These are phyloP conservation scores for Porphyrellus cyaneotinctus DNA, from an alignment of 768 basidiomycete species.

Conservation along the genomic window DNA sequence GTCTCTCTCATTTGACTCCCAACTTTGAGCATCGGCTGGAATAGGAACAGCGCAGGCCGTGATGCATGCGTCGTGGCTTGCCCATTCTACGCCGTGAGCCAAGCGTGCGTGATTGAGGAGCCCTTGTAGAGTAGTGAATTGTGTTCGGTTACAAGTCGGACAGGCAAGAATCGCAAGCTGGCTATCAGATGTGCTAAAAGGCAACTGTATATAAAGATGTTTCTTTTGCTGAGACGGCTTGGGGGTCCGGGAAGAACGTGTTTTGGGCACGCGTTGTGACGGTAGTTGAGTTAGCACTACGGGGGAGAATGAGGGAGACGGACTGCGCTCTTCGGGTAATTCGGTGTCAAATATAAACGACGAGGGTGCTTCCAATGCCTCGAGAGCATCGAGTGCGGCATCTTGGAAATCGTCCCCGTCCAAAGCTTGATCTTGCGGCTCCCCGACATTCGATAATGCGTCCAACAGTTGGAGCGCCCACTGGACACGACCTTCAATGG, in stretches of 20 bases:
- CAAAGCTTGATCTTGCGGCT: slow-evolving; percentile 12
- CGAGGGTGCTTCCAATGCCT: slow-evolving; percentile 38
- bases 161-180: slow-evolving; percentile 37
- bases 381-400: slow-evolving; percentile 41
- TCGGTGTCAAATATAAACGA: slow-evolving; percentile 33
- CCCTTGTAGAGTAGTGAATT: slow-evolving; percentile 50
- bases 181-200: slow-evolving; percentile 25
- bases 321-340: slow-evolving; percentile 20
- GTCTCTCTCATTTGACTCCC: slow-evolving; percentile 37
- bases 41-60: slow-evolving; percentile 40
- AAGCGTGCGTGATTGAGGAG: slow-evolving; percentile 51
- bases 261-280: slow-evolving; percentile 21
- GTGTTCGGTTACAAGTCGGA: slow-evolving; percentile 41
- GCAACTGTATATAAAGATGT: slow-evolving; percentile 38
- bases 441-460: slow-evolving; percentile 23
- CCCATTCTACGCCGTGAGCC: slow-evolving; percentile 44
- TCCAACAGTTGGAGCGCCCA: slow-evolving; percentile 44
- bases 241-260: slow-evolving; percentile 26
- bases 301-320: slow-evolving; percentile 22
- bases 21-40: slow-evolving; percentile 28
- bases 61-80: slow-evolving; percentile 51
- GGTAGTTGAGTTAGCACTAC: slow-evolving; percentile 9
- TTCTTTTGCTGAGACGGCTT: slow-evolving; percentile 33
- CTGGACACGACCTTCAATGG: slow-evolving; percentile 41
- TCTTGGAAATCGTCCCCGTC: slow-evolving; percentile 35